Conservation (phyloP, 2,329 filamentous ascomycete species). For the Beauveria sp. region DNA sequence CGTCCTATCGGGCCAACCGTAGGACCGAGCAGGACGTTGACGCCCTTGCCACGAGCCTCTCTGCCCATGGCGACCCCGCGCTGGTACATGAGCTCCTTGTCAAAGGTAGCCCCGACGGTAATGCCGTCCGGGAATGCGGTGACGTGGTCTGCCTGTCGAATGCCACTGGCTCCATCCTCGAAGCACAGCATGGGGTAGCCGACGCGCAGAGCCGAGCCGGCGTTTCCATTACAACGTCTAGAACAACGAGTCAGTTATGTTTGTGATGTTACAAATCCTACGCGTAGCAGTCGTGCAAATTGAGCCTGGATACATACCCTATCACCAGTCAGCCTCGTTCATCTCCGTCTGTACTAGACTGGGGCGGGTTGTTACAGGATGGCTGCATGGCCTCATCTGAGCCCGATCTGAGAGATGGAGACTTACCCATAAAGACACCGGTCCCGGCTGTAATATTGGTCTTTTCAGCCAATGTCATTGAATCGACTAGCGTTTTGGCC, state of each 20-base stretch:
- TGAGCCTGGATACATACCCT: background rate
- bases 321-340: background rate
- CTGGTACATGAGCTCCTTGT: conserved; percentile 62
- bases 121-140: conserved; percentile 77
- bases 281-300: no score
- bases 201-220: conserved; percentile 60
- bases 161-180: conserved; percentile 63
- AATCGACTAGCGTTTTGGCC: conserved; percentile 58
- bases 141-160: conserved; percentile 65
- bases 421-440: conserved; percentile 60
- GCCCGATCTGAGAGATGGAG: background rate
- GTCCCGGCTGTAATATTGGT: conserved; percentile 68
- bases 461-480: conserved; percentile 76
- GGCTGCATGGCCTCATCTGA: background rate
- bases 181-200: conserved; percentile 66
- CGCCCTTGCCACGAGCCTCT: conserved; percentile 66
- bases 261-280: no score
- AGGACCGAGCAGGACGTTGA: conserved; percentile 64
- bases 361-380: background rate
- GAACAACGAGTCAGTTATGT: background rate
- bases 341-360: background rate
- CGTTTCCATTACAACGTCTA: conserved; percentile 67
- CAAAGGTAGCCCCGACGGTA: conserved; percentile 68
- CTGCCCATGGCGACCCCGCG: conserved; percentile 61
- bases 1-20: conserved; percentile 63